These are phyloP conservation scores for Thelephora ganbajun DNA, from an alignment of 768 basidiomycete species.

Conservation along the genomic window DNA sequence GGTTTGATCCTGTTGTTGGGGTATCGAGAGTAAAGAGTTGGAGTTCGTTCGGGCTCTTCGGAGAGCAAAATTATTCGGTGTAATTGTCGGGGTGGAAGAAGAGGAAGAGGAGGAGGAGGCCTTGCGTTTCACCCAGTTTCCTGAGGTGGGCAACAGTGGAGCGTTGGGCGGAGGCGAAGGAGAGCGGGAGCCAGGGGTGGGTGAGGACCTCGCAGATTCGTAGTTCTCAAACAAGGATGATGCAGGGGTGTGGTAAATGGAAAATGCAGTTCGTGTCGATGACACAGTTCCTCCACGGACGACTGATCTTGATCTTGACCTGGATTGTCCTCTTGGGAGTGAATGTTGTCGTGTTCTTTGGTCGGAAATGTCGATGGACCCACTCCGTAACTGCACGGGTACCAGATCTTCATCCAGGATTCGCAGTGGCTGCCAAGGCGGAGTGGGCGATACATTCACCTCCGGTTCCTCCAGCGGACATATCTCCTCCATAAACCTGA, in stretches of 20 bases:
- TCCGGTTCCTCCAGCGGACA: constrained; percentile 25
- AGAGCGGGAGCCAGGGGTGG: constrained; percentile 23
- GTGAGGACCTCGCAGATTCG: constrained; percentile 48
- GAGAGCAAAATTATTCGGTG: constrained; percentile 38
- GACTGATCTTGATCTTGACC: constrained; percentile 30
- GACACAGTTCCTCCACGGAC: constrained; percentile 27
- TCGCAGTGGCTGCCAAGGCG: constrained; percentile 4
- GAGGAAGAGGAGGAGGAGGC: constrained; percentile 24
- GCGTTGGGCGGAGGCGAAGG: constrained; percentile 11
- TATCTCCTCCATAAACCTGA: constrained; percentile 40
- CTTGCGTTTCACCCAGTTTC: constrained; percentile 12
- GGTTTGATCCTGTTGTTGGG: constrained; percentile 2
- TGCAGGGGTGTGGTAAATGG: constrained; percentile 65
- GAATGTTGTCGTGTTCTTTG: constrained; percentile 9
- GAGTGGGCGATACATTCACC: constrained; percentile 8
- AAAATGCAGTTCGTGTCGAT: constrained; percentile 40
- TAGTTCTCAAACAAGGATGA: constrained; percentile 60
- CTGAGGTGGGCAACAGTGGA: constrained; percentile 3
- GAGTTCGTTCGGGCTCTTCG: constrained; percentile 12
- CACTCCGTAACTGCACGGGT: constrained; percentile 12
- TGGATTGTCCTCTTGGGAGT: constrained; percentile 21
- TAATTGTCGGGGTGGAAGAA: constrained; percentile 41
- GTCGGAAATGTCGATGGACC: constrained; percentile 19
- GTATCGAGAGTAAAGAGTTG: constrained; percentile 6
- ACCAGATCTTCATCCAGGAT: neutral